These are phyloP conservation scores for Mantamonas sphyraenae DNA, from an alignment of 78 protist species.

Conservation along the genomic window DNA sequence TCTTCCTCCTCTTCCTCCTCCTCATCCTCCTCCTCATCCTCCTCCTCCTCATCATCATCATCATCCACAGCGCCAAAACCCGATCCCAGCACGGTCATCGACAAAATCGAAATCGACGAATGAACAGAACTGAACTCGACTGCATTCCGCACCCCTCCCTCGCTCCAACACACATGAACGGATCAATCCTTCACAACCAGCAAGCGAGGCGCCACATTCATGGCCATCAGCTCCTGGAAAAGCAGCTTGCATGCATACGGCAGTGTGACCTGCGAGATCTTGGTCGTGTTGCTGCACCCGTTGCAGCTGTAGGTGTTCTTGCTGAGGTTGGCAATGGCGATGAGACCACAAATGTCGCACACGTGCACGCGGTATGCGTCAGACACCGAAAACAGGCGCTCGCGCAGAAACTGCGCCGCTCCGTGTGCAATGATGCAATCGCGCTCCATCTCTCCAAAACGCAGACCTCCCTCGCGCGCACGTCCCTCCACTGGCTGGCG, in stretches of 20 bases:
- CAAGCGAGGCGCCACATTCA: slow-evolving; percentile 93
- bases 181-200: too few relatives aligned
- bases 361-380: slow-evolving; percentile 92
- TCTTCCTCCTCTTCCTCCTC: too few relatives aligned
- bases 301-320: slow-evolving; percentile 60
- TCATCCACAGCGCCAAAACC: too few relatives aligned
- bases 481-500: slow-evolving; percentile 99
- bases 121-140: too few relatives aligned
- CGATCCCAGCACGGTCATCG: too few relatives aligned
- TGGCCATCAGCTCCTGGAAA: slow-evolving; percentile 99
- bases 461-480: slow-evolving; percentile 97
- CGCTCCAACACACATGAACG: too few relatives aligned
- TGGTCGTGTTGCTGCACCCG: slow-evolving; percentile 63
- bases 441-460: slow-evolving; percentile 99
- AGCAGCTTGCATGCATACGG: slow-evolving; percentile 99
- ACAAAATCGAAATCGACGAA: too few relatives aligned
- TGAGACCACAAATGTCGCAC: slow-evolving; percentile 96
- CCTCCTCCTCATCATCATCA: too few relatives aligned
- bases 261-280: slow-evolving; percentile 76
- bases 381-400: slow-evolving; percentile 82
- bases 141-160: too few relatives aligned
- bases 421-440: slow-evolving; percentile 94
- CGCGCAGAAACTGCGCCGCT: slow-evolving; percentile 89
- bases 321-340: slow-evolving; percentile 73
- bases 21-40: too few relatives aligned